Evolutionary conservation across 2,329 filamentous ascomycete genomes (phyloP), one percentile per base, ranked within the genome.

Genomic region (Periconia sp.): DNA sequence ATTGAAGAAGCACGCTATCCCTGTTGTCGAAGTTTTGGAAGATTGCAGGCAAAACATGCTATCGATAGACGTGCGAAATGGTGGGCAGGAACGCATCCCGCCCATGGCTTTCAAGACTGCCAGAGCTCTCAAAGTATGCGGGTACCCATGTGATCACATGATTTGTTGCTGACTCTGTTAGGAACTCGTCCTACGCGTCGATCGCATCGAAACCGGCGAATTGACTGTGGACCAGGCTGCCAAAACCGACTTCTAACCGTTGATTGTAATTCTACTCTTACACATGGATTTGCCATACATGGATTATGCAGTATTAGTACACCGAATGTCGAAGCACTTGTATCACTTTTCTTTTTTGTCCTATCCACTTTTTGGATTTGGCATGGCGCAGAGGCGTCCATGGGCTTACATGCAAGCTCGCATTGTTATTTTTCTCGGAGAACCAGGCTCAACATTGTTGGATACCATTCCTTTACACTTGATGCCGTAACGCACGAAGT

Each of bases 81-180:
- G 85, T 18, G 78, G 81, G 7, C 79, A 87, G 18, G 80, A 77
- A 3, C 79, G 82, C 19, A 73, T 95, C 36, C 89, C 89, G 9
- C 89, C 89, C 2, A 84, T 94, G 55, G 89, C 89, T n/a, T 95
- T 95, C 69, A 87, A 90, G 70, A 87, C 92, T 63, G 89, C 88
- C 5, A 80, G 87, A 46, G 87, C 91, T 70, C 88, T 87, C 37
- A 94, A 92, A 75, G 89, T 66, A 52, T 24, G 58, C 8, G 5
- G 31, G 11, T 17, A 26, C 1, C 11, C 9, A 8, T 13, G 10
- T 13, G 10, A 13, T 9, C 22, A 3, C 19, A 3, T 32, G 31
- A 12, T 10, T 32, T 11, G 1, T 18, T 33, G 34, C 61, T 69
- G 44, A 54, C 16, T n/a, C 24, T 4, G 23, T 22, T 33, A 72